Evolutionary conservation across 257 asterid species (phyloP).

Genomic region (Solanum virginianum): DNA sequence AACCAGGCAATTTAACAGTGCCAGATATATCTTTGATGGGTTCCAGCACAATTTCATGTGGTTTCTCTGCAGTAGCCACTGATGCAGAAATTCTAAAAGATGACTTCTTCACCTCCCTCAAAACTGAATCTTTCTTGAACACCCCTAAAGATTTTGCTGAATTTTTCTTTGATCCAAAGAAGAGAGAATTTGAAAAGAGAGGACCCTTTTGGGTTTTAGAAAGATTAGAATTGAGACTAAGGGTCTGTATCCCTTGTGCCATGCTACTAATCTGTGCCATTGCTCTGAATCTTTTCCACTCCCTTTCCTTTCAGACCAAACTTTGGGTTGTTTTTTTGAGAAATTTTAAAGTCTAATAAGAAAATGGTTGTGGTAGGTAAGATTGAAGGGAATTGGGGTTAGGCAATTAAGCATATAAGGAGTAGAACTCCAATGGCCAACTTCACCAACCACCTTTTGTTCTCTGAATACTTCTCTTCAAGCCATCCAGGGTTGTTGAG

Average conservation of each 20-base stretch:
- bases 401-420: neutral
- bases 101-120: slow-evolving; percentile 12
- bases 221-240: slow-evolving; percentile 23
- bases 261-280: slow-evolving; percentile 42
- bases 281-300: neutral
- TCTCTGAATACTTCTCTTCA: neutral
- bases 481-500: slow-evolving; percentile 3
- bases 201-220: slow-evolving; percentile 16
- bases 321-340: neutral
- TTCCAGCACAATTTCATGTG: slow-evolving; percentile 85
- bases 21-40: slow-evolving; percentile 92
- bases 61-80: slow-evolving; percentile 63
- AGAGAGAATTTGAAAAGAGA: slow-evolving; percentile 31
- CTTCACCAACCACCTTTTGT: neutral
- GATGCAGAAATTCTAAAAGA: slow-evolving; percentile 49
- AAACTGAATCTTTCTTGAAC: slow-evolving; percentile 33
- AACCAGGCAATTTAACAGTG: slow-evolving; percentile 89
- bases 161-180: slow-evolving; percentile 36
- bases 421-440: neutral
- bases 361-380: neutral
- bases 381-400: neutral
- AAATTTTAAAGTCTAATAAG: neutral
- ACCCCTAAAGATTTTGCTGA: slow-evolving; percentile 30
- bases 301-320: neutral
- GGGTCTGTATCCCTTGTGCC: slow-evolving; percentile 35